Percentiles rank a stretch among this genome's conserved stretches.
Conservation (phyloP, 805 yeast genomes). For the Vanderwaltozyma polyspora region DNA sequence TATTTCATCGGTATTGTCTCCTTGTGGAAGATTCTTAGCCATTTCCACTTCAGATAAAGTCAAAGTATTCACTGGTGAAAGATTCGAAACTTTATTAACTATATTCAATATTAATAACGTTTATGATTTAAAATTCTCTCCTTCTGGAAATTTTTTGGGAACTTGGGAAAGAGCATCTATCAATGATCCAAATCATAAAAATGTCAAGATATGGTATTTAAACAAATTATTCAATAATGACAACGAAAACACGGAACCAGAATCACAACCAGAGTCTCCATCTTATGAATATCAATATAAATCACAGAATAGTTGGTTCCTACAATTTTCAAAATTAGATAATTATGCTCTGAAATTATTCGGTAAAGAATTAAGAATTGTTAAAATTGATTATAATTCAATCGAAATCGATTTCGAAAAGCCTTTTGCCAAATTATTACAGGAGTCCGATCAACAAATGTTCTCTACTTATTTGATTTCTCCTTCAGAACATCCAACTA, state of each 20-base stretch:
- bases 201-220: slow-evolving; percentile 67
- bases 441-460: slow-evolving; percentile 28
- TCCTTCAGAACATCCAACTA: slow-evolving; percentile 81
- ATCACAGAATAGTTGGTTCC: slow-evolving; percentile 75
- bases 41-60: slow-evolving; percentile 19
- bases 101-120: slow-evolving; percentile 44
- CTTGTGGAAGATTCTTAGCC: slow-evolving; percentile 28
- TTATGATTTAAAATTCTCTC: slow-evolving; percentile 80
- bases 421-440: slow-evolving; percentile 45
- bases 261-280: no score
- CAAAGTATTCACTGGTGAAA: slow-evolving; percentile 21
- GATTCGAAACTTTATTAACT: slow-evolving; percentile 14
- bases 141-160: slow-evolving; percentile 67
- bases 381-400: slow-evolving; percentile 32
- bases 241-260: no score
- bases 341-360: slow-evolving; percentile 22
- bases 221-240: slow-evolving; percentile 32
- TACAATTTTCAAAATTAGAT: slow-evolving; percentile 28
- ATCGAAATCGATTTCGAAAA: slow-evolving; percentile 34
- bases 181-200: slow-evolving; percentile 61
- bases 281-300: slow-evolving; percentile 54
- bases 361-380: slow-evolving; percentile 23
- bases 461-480: slow-evolving; percentile 47
- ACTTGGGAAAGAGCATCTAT: slow-evolving; percentile 85
- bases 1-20: slow-evolving; percentile 22